These are phyloP conservation scores for Wallacemonas collosoma DNA, from an alignment of 208 protist species.

Conservation along the genomic window DNA sequence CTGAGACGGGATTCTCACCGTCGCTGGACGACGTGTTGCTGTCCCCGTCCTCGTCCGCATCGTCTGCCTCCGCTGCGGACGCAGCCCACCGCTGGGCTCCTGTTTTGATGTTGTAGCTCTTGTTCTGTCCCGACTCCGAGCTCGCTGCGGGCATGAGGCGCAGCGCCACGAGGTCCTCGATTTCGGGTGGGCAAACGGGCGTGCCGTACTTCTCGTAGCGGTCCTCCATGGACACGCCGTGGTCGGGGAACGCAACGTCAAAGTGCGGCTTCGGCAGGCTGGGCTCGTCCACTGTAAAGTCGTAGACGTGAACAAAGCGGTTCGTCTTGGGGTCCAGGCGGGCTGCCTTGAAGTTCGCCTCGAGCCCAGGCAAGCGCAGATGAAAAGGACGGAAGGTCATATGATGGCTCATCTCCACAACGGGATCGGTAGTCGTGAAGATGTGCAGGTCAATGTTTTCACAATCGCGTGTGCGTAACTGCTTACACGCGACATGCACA, in stretches of 20 bases:
- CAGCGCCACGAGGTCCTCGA: constrained; percentile 73
- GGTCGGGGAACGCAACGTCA: constrained; percentile 70
- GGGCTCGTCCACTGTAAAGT: constrained; percentile 82
- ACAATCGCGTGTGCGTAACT: constrained; percentile 92
- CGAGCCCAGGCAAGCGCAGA: constrained; percentile 68
- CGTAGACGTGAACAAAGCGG: constrained; percentile 92
- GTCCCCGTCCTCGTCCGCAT: constrained; percentile 9
- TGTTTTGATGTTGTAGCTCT: constrained; percentile 90
- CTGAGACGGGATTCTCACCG: background rate
- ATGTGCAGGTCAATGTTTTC: constrained; percentile 79
- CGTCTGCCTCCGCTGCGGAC: constrained; percentile 2
- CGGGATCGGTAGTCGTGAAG: constrained; percentile 90
- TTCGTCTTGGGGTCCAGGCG: constrained; percentile 73
- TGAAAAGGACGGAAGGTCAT: constrained; percentile 86
- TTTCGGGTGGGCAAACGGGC: constrained; percentile 75
- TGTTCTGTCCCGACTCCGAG: constrained; percentile 83
- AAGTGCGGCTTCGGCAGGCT: constrained; percentile 75
- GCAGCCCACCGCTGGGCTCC: constrained; percentile 61
- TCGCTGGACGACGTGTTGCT: background rate
- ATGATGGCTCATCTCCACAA: constrained; percentile 90
- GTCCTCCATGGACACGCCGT: constrained; percentile 68
- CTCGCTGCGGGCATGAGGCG: constrained; percentile 75
- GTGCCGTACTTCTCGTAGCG: constrained; percentile 60
- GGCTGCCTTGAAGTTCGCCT: constrained; percentile 51
- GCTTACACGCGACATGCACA: constrained; percentile 92